phyloP scores from a whole-genome alignment of 805 yeast genomes.

The Candida parachauliodes region DNA sequence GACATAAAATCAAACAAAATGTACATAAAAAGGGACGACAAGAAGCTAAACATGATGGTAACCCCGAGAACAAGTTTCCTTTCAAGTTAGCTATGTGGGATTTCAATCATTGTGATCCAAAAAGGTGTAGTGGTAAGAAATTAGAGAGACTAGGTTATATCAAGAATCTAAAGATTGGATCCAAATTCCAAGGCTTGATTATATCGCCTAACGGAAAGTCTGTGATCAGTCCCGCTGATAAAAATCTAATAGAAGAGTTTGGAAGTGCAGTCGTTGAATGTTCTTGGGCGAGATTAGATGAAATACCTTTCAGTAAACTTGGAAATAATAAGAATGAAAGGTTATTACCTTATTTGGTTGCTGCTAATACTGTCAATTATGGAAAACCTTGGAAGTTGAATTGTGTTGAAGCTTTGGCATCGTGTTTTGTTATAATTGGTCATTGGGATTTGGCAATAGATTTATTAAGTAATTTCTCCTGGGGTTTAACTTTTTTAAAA shows the following conservation, averaged over 20 bases:
- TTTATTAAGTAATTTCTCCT: slow-evolving; percentile 74
- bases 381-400: slow-evolving; percentile 95
- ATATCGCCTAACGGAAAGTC: slow-evolving; percentile 91
- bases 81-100: slow-evolving; percentile 98
- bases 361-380: slow-evolving; percentile 95
- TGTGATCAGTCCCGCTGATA: slow-evolving; percentile 87
- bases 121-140: slow-evolving; percentile 94
- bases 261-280: slow-evolving; percentile 99
- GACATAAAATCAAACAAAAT: slow-evolving; percentile 53
- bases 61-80: slow-evolving; percentile 47
- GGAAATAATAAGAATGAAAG: slow-evolving; percentile 92
- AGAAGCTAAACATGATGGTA: slow-evolving; percentile 20
- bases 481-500: slow-evolving; percentile 88
- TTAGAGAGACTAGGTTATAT: slow-evolving; percentile 85
- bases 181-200: slow-evolving; percentile 84
- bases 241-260: slow-evolving; percentile 63
- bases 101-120: slow-evolving; percentile 97
- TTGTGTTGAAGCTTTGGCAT: slow-evolving; percentile 97
- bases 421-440: slow-evolving; percentile 93
- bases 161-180: slow-evolving; percentile 79
- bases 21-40: slow-evolving; percentile 39
- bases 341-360: slow-evolving; percentile 84
- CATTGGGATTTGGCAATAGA: slow-evolving; percentile 83
- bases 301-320: slow-evolving; percentile 88
- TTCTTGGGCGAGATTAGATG: slow-evolving; percentile 97